A percentile compares a stretch with the other conserved stretches of the same genome.
Evolutionary conservation across 1,284 basidiomycete genomes (phyloP).

Genomic region (Irpex rosettiformis): DNA sequence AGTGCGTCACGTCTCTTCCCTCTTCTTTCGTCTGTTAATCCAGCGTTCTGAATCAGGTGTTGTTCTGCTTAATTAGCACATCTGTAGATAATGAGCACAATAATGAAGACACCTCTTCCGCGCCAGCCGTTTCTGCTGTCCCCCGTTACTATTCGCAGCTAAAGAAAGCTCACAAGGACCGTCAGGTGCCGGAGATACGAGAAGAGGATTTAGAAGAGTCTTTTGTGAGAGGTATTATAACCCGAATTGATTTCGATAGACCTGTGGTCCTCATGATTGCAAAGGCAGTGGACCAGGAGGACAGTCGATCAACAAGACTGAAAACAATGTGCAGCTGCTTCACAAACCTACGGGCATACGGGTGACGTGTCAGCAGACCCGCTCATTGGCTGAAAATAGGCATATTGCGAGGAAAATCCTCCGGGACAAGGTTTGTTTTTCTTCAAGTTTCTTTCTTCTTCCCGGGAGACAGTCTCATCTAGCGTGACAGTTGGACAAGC

Average conservation of each 20-base stretch:
- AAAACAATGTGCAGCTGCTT: slow-evolving; percentile 77
- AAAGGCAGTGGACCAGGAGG: slow-evolving; percentile 81
- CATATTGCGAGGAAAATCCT: slow-evolving; percentile 64
- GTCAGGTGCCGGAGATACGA: slow-evolving; percentile 58
- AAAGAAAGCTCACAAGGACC: slow-evolving; percentile 60
- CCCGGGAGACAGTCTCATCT: slow-evolving; percentile 1
- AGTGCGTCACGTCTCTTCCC: slow-evolving; percentile 20
- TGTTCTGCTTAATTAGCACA: slow-evolving; percentile 29
- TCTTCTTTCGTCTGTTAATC: slow-evolving; percentile 19
- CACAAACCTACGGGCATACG: slow-evolving; percentile 78
- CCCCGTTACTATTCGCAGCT: slow-evolving; percentile 61
- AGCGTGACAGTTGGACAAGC: slow-evolving; percentile 54
- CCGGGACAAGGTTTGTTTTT: slow-evolving; percentile 61
- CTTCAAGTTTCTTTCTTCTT: too few relatives aligned
- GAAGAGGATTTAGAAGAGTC: slow-evolving; percentile 74
- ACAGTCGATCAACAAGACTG: slow-evolving; percentile 83
- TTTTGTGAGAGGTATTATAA: slow-evolving; percentile 66
- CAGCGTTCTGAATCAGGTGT: slow-evolving; percentile 25
- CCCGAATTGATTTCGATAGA: slow-evolving; percentile 6
- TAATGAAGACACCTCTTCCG: slow-evolving; percentile 27
- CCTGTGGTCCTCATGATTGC: slow-evolving; percentile 9
- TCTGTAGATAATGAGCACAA: slow-evolving; percentile 14
- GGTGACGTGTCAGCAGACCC: slow-evolving; percentile 75
- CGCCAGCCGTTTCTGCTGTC: slow-evolving; percentile 34
- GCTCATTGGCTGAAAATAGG: slow-evolving; percentile 68